Evolutionary conservation across 2,329 filamentous ascomycete genomes (phyloP).

Genomic region (Cladosporium sphaerospermum): DNA sequence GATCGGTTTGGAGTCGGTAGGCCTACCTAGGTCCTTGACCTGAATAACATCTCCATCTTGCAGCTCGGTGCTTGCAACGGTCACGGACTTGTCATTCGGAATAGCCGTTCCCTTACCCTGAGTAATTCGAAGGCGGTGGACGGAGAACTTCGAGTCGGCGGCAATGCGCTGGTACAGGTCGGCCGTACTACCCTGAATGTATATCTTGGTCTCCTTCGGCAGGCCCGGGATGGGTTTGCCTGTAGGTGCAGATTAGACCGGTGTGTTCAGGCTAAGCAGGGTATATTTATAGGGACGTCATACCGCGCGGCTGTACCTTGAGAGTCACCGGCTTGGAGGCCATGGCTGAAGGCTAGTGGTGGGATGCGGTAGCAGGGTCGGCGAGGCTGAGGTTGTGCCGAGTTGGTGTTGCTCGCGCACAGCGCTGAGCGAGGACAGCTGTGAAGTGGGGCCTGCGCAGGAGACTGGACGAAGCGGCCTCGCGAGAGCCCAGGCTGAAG

Average conservation of each 20-base stretch:
- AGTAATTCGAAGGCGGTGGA: slow-evolving; percentile 58
- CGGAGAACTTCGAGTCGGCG: slow-evolving; percentile 46
- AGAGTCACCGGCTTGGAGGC: slow-evolving; percentile 39
- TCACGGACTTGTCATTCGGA: slow-evolving; percentile 48
- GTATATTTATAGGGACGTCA: not conserved
- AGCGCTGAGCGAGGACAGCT: no score
- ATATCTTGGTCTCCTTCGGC: slow-evolving; percentile 50
- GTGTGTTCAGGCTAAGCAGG: not conserved
- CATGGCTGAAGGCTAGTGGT: slow-evolving; percentile 24
- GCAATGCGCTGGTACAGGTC: slow-evolving; percentile 55
- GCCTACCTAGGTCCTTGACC: slow-evolving; percentile 85
- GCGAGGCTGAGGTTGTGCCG: no score
- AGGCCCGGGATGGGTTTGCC: slow-evolving; percentile 58
- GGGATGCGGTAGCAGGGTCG: no score
- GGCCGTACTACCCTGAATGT: slow-evolving; percentile 44
- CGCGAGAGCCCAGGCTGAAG: no score
- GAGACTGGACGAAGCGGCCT: no score
- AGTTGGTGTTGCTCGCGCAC: no score
- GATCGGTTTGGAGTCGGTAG: not conserved
- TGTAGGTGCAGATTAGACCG: slow-evolving; percentile 24
- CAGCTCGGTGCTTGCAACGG: slow-evolving; percentile 51
- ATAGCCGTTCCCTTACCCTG: slow-evolving; percentile 57
- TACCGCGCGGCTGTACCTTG: slow-evolving; percentile 42
- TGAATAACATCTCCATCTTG: slow-evolving; percentile 59
- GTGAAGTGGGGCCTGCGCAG: no score